Conservation (phyloP, 176 grass and related monocot species). For the Zizania latifolia region DNA sequence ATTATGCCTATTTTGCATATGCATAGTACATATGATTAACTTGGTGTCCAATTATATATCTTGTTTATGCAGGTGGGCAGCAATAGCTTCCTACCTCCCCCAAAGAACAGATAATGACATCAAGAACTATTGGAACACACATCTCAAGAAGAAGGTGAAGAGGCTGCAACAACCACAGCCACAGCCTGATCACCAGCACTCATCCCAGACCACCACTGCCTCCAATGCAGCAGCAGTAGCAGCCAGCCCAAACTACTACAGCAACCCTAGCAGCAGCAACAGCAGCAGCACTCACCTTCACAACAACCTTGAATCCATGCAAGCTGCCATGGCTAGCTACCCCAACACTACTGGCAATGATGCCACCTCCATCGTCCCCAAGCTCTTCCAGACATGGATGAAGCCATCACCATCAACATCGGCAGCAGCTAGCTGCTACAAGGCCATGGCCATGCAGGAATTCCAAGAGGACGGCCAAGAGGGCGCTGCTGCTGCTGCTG, state of each 20-base stretch:
- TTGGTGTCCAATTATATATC: neutral
- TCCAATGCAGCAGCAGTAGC: neutral
- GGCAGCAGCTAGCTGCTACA: neutral
- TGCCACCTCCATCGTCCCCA: neutral
- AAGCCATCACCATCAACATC: conserved; percentile 6
- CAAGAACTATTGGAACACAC: conserved; percentile 69
- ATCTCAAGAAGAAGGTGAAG: conserved; percentile 63
- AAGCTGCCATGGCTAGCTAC: conserved; percentile 7
- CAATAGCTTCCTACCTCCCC: conserved; percentile 55
- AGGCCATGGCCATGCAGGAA: conserved; percentile 27
- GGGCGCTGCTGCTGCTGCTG: neutral
- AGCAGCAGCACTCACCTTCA: conserved; percentile 9
- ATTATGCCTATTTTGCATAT: neutral
- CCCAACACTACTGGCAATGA: conserved; percentile 13
- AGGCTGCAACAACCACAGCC: conserved; percentile 34
- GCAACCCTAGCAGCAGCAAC: conserved; percentile 18
- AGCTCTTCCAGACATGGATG: conserved; percentile 42
- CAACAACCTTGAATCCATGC: conserved; percentile 22
- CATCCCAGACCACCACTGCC: conserved; percentile 23
- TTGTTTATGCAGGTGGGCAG: conserved; percentile 37
- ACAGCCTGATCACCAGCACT: conserved; percentile 23
- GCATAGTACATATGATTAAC: neutral
- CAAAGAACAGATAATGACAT: conserved; percentile 58
- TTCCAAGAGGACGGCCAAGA: conserved; percentile 7
- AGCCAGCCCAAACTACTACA: conserved; percentile 40